Evolutionary conservation across 1,139 yeast genomes (phyloP).

Genomic region (Zygosaccharomyces pseudobailii): DNA sequence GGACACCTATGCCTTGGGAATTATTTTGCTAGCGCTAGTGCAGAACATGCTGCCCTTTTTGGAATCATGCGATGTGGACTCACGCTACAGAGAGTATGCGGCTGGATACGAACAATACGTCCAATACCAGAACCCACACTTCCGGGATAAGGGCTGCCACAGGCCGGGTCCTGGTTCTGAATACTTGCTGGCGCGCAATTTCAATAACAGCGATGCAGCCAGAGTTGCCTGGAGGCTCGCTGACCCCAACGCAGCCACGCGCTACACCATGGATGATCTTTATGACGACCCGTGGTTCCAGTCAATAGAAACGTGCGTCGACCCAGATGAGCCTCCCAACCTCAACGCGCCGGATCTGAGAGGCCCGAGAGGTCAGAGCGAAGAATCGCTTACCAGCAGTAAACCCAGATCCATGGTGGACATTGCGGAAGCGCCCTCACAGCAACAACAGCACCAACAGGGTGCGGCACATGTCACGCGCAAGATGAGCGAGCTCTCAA

Average conservation of each 20-base stretch:
- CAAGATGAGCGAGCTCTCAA: slow-evolving; percentile 2
- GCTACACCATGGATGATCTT: slow-evolving; percentile 52
- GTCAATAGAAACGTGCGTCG: slow-evolving; percentile 52
- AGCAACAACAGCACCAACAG: not conserved
- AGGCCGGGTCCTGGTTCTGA: slow-evolving; percentile 63
- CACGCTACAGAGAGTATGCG: slow-evolving; percentile 54
- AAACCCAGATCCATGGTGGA: slow-evolving; percentile 25
- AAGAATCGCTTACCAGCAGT: slow-evolving; percentile 2
- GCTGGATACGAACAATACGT: slow-evolving; percentile 49
- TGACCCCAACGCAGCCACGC: slow-evolving; percentile 52
- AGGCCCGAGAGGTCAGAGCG: slow-evolving; percentile 7
- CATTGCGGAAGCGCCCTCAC: slow-evolving; percentile 20
- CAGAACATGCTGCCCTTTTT: slow-evolving; percentile 60
- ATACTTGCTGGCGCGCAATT: slow-evolving; percentile 58
- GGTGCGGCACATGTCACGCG: not conserved
- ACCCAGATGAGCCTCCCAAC: slow-evolving; percentile 17
- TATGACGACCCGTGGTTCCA: slow-evolving; percentile 64
- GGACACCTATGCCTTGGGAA: slow-evolving; percentile 73
- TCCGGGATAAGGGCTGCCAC: slow-evolving; percentile 44
- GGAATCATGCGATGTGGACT: slow-evolving; percentile 47
- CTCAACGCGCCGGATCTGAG: slow-evolving; percentile 25
- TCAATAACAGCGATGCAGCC: slow-evolving; percentile 54
- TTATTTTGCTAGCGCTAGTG: slow-evolving; percentile 55
- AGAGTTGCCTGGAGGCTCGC: slow-evolving; percentile 73
- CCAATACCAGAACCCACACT: slow-evolving; percentile 46